A percentile compares a stretch with the other conserved stretches of the same genome.
Conservation (phyloP, 2,329 filamentous ascomycete genomes). For the Calonectria naviculata region DNA sequence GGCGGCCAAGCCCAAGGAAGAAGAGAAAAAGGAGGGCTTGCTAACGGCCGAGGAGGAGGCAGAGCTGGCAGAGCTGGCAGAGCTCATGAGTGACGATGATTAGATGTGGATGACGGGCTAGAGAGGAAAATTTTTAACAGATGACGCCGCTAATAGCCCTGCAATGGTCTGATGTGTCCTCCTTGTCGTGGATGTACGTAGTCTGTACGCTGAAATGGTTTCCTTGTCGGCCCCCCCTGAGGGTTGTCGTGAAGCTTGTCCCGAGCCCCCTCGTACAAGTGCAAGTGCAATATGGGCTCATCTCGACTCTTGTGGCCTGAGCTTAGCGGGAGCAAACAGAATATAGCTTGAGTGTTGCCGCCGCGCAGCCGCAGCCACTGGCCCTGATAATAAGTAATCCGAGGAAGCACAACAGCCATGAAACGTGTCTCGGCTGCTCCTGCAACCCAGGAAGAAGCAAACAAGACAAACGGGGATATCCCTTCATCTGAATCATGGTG, state of each 20-base stretch:
- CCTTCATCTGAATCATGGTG: conserved; percentile 10
- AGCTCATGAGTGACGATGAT: conserved; percentile 82
- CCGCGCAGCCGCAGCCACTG: background rate
- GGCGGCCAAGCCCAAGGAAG: conserved; percentile 63
- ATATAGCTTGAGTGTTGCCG: conserved; percentile 16
- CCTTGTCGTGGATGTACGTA: background rate
- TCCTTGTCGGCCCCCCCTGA: conserved; percentile 9
- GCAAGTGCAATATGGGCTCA: conserved; percentile 28
- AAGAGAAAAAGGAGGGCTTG: conserved; percentile 57
- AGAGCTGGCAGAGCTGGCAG: conserved; percentile 90
- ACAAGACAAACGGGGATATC: conserved; percentile 4
- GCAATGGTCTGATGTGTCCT: background rate
- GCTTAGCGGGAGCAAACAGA: conserved; percentile 3
- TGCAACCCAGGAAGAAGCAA: conserved; percentile 8
- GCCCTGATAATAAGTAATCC: background rate
- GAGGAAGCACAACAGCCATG: conserved; percentile 17
- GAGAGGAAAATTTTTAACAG: background rate
- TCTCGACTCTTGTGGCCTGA: conserved; percentile 23
- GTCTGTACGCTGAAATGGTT: background rate
- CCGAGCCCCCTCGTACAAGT: conserved; percentile 8
- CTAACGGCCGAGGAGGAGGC: conserved; percentile 93
- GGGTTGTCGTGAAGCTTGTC: background rate
- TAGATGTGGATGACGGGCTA: conserved; percentile 37
- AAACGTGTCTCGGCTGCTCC: conserved; percentile 23
- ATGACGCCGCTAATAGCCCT: background rate